A percentile compares a stretch with the other conserved stretches of the same genome.
Conservation (phyloP, 1,139 yeast genomes). For the Protomyces pachydermus region DNA sequence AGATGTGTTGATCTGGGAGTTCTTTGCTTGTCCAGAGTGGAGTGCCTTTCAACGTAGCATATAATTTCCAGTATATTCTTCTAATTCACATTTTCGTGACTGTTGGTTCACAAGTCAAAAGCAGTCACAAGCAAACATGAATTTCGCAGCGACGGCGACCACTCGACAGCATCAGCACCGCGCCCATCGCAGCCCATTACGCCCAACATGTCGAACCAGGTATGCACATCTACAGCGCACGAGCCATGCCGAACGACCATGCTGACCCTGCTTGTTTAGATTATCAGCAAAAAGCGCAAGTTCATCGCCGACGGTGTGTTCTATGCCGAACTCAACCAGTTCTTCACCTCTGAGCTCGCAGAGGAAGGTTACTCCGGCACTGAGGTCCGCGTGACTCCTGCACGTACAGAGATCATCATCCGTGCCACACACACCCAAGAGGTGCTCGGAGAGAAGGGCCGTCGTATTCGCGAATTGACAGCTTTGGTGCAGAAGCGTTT, state of each 20-base stretch:
- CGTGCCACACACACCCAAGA: constrained; percentile 99
- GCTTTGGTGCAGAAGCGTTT: constrained; percentile 98
- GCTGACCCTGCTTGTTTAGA: constrained; percentile 1
- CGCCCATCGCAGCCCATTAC: constrained; percentile 1
- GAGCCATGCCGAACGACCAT: background rate
- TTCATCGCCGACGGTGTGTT: constrained; percentile 99
- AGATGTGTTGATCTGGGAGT: no score
- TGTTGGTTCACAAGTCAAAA: background rate
- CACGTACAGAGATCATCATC: constrained; percentile 96
- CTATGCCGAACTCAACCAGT: constrained; percentile 99
- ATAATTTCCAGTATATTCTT: no score
- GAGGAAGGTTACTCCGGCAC: constrained; percentile 99
- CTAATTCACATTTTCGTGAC: no score
- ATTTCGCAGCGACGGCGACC: background rate
- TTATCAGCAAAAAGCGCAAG: constrained; percentile 28
- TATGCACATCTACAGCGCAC: background rate
- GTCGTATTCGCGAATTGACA: constrained; percentile 99
- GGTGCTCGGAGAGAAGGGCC: constrained; percentile 99
- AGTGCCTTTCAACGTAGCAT: no score
- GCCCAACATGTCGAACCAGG: background rate
- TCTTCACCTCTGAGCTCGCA: constrained; percentile 99
- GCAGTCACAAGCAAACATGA: background rate
- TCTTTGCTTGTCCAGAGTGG: no score
- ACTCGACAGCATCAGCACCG: background rate
- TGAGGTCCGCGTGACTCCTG: constrained; percentile 98